Evolutionary conservation across 768 basidiomycete genomes (phyloP), one percentile per base, ranked within the genome.

Genomic region (Pulveroboletus sp.): DNA sequence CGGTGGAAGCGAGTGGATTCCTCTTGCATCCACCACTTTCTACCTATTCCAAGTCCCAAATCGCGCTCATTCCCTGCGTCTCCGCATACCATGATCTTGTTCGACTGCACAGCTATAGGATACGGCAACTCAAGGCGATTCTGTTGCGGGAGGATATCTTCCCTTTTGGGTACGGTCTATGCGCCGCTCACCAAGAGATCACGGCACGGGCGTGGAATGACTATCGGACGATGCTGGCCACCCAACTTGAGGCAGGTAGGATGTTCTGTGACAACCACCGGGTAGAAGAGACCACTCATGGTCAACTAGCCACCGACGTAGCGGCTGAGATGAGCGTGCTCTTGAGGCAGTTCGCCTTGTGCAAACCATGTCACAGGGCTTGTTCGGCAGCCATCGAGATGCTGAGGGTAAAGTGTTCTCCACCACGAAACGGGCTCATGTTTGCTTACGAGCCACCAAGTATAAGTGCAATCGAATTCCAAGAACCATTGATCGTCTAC

Each of bases 141-240:
- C 61, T 86, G 15, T 60, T 80, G 35, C 72, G 69, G 18, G 83
- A 86, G 59, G 78, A 82, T 31, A 72, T 88, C 39, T 89, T 88
- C 59, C 86, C 86, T 17, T 81, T 84, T 64, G 83, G 84, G 18
- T 88, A 87, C 50, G 83, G 86, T 4, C 66, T 68, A 51, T 89
- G 86, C 62, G 38, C 68, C n/a, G 61, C 65, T 36, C 85, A 87
- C 64, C 66, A 65, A 42, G 70, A 71, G 26, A 61, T 69, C 36
- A 76, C 80, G 1, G 65, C 55, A 37, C 63, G 65, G 5, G 59
- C 66, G 15, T 88, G 85, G 86, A 76, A 81, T 46, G 66, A 70
- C 38, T 69, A 71, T 46, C 77, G 79, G 47, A 70, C 68, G 54
- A 62, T 69, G 31, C 60, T 84, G 24, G 69, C 74, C 11, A 62